phyloP scores from a whole-genome alignment of 192 early-diverging fungal species.

The Coemansia sp. region DNA sequence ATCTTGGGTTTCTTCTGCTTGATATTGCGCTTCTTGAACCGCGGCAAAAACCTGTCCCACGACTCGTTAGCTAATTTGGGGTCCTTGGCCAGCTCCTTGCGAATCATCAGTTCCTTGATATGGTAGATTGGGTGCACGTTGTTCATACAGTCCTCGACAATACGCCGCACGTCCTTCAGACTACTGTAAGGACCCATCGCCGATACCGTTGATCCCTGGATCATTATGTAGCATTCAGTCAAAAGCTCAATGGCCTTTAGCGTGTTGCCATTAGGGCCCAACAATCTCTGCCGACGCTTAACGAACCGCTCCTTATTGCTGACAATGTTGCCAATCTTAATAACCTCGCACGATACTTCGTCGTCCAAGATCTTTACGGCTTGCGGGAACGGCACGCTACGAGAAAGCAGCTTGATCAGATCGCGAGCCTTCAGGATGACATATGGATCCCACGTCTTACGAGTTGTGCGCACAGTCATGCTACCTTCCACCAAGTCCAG shows the following conservation, averaged over 20 bases:
- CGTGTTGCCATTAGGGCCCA: conserved; percentile 96
- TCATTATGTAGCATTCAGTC: conserved; percentile 94
- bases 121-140: conserved; percentile 99
- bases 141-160: conserved; percentile 97
- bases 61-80: conserved; percentile 88
- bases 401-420: conserved; percentile 89
- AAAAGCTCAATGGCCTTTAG: conserved; percentile 95
- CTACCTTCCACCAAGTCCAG: conserved; percentile 95
- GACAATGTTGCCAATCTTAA: conserved; percentile 96
- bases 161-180: conserved; percentile 82
- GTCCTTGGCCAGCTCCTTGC: conserved; percentile 96
- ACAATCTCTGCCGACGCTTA: conserved; percentile 89
- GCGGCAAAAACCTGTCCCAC: conserved; percentile 97
- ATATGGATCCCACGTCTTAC: conserved; percentile 95
- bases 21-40: conserved; percentile 92
- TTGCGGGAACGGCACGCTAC: conserved; percentile 92
- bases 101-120: conserved; percentile 98
- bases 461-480: conserved; percentile 97
- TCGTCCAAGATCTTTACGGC: conserved; percentile 93
- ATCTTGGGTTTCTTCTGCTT: conserved; percentile 65
- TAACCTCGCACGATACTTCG: conserved; percentile 87
- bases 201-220: conserved; percentile 98
- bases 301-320: conserved; percentile 98
- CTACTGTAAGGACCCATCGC: conserved; percentile 91
- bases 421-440: conserved; percentile 92